Evolutionary conservation across 352 stramenopile species (phyloP).

Genomic region (Phytopythium montanum): DNA sequence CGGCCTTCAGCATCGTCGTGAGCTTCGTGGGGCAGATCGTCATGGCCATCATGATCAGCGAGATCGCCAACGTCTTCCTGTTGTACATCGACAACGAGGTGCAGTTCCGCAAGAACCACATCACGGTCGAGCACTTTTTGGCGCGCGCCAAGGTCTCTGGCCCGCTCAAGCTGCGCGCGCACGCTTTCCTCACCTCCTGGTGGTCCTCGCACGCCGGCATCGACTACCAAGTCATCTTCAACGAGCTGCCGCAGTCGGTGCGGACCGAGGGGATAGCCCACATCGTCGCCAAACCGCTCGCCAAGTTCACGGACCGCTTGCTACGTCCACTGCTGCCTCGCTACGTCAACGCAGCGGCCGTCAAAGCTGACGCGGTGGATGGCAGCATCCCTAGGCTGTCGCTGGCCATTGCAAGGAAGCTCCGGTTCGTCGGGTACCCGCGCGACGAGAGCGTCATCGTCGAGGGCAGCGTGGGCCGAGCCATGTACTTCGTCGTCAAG

Average conservation of each 20-base stretch:
- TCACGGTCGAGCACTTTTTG: slow-evolving; percentile 47
- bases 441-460: slow-evolving; percentile 52
- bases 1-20: slow-evolving; percentile 44
- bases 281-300: slow-evolving; percentile 42
- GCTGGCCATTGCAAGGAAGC: slow-evolving; percentile 35
- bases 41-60: slow-evolving; percentile 77
- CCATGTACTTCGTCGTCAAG: slow-evolving; percentile 69
- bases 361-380: neutral
- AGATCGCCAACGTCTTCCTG: slow-evolving; percentile 63
- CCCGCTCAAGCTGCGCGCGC: slow-evolving; percentile 30
- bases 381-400: slow-evolving; percentile 26
- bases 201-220: slow-evolving; percentile 57
- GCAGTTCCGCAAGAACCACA: slow-evolving; percentile 70
- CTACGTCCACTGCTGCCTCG: slow-evolving; percentile 33
- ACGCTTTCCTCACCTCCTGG: slow-evolving; percentile 48
- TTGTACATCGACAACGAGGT: slow-evolving; percentile 61
- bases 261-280: slow-evolving; percentile 40
- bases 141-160: slow-evolving; percentile 34
- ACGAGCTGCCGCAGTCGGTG: slow-evolving; percentile 43
- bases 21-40: slow-evolving; percentile 54
- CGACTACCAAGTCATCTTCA: slow-evolving; percentile 54
- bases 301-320: slow-evolving; percentile 33
- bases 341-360: neutral
- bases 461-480: slow-evolving; percentile 51
- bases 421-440: slow-evolving; percentile 64